Evolutionary conservation across 306 rosid genomes (phyloP), one percentile per base, ranked within the genome.

Genomic region (Sindora glabra): DNA sequence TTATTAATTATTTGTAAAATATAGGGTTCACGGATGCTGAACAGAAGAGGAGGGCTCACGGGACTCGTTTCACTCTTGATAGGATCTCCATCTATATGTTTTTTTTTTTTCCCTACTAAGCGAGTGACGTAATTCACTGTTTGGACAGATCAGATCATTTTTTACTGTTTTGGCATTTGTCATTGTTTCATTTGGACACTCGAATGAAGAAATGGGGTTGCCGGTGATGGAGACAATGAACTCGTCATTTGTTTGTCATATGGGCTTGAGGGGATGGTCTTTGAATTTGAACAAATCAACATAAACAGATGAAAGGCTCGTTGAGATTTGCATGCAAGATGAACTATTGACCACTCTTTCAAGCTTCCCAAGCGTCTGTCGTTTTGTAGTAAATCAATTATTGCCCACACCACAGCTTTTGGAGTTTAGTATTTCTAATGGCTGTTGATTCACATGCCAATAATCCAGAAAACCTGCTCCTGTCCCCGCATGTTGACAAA

Each of bases 381-480:
- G n/a, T n/a, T n/a, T n/a, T n/a, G n/a, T n/a, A n/a, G n/a, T n/a
- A n/a, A n/a, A n/a, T n/a, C n/a, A n/a, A n/a, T n/a, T n/a, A n/a
- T n/a, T n/a, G n/a, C n/a, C n/a, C n/a, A n/a, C n/a, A n/a, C n/a
- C n/a, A n/a, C n/a, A n/a, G n/a, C n/a, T n/a, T n/a, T n/a, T n/a
- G n/a, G n/a, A n/a, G n/a, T n/a, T n/a, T n/a, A n/a, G n/a, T n/a
- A n/a, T n/a, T n/a, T n/a, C n/a, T n/a, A n/a, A n/a, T n/a, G n/a
- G 55, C 71, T 56, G 74, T 42, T 18, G 46, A 56, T 8, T 18
- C 78, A 66, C 58, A 64, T 69, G 82, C 53, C 54, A 27, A 29
- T 10, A 51, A 50, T 42, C 78, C 57, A 56, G 18, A 41, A 25
- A 60, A 64, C 81, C 85, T 71, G 76, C 66, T 75, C 73, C 59